Percentiles rank a stretch among this genome's conserved stretches.
phyloP scores from a whole-genome alignment of 148 eudicot species.

The Fagopyrum homotropicum region DNA sequence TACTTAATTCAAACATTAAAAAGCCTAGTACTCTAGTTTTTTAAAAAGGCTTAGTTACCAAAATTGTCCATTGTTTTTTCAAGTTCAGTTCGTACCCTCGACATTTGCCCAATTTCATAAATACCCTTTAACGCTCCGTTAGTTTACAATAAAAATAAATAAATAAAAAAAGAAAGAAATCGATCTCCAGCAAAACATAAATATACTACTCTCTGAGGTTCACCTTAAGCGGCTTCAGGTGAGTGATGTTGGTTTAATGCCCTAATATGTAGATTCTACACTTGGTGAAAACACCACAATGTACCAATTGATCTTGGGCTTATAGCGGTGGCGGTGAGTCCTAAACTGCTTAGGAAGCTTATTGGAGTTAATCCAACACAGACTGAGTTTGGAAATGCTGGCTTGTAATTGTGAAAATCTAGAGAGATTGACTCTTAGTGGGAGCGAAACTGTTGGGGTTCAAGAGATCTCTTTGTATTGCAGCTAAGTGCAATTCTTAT shows the following conservation, averaged over 20 bases:
- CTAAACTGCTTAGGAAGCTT: conserved; percentile 40
- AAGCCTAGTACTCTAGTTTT: no score
- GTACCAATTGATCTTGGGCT: conserved; percentile 37
- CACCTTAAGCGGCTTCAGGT: conserved; percentile 49
- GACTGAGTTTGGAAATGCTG: not conserved
- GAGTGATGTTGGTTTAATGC: conserved; percentile 41
- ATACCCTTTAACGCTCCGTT: no score
- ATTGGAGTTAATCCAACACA: conserved; percentile 44
- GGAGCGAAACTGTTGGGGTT: conserved; percentile 55
- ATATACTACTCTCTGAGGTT: conserved; percentile 21
- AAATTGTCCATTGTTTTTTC: no score
- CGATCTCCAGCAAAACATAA: no score
- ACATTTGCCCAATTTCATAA: no score
- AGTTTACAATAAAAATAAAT: no score
- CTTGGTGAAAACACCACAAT: conserved; percentile 46
- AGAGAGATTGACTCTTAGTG: conserved; percentile 53
- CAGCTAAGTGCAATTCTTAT: conserved; percentile 39
- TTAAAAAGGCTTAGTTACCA: no score
- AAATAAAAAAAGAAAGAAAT: no score
- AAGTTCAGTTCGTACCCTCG: no score
- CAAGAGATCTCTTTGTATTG: conserved; percentile 43
- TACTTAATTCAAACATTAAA: no score
- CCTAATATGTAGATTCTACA: conserved; percentile 37
- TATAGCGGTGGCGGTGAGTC: conserved; percentile 29
- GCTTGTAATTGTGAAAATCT: not conserved